Evolutionary conservation across 164 flowering plant species (phyloP).

Genomic region (Annona cherimola): DNA sequence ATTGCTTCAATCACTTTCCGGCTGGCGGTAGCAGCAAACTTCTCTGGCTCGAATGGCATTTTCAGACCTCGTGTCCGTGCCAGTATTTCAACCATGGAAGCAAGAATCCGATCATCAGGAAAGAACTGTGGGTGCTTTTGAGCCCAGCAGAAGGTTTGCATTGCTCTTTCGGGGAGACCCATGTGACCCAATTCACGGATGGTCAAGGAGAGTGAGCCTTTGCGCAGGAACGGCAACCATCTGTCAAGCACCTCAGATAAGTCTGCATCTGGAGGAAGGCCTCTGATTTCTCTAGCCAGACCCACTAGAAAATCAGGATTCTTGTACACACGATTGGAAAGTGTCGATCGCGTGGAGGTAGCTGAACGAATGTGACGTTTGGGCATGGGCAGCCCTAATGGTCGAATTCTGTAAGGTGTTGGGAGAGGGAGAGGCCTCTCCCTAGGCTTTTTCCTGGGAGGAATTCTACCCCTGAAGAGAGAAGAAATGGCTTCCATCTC

Average conservation of each 20-base stretch:
- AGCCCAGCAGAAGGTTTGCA: slow-evolving; percentile 79
- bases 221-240: slow-evolving; percentile 51
- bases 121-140: slow-evolving; percentile 65
- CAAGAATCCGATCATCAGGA: slow-evolving; percentile 79
- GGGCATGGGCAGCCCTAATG: slow-evolving; percentile 61
- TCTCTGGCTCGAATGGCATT: slow-evolving; percentile 46
- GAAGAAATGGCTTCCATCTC: slow-evolving; percentile 83
- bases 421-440: slow-evolving; percentile 83
- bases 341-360: slow-evolving; percentile 26
- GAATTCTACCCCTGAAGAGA: slow-evolving; percentile 74
- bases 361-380: slow-evolving; percentile 37
- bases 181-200: slow-evolving; percentile 84
- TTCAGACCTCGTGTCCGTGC: slow-evolving; percentile 57
- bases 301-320: slow-evolving; percentile 55
- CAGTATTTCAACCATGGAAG: slow-evolving; percentile 73
- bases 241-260: slow-evolving; percentile 52
- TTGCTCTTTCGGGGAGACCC: slow-evolving; percentile 75
- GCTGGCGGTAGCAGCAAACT: slow-evolving; percentile 49
- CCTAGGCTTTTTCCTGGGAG: slow-evolving; percentile 60
- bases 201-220: slow-evolving; percentile 84
- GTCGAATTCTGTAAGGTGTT: slow-evolving; percentile 66
- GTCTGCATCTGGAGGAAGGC: slow-evolving; percentile 45
- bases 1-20: slow-evolving; percentile 70
- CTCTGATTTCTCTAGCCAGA: slow-evolving; percentile 66
- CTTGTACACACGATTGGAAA: slow-evolving; percentile 51